phyloP scores from a whole-genome alignment of 495 filamentous ascomycete species.

The Sphaerosporella brunnea region DNA sequence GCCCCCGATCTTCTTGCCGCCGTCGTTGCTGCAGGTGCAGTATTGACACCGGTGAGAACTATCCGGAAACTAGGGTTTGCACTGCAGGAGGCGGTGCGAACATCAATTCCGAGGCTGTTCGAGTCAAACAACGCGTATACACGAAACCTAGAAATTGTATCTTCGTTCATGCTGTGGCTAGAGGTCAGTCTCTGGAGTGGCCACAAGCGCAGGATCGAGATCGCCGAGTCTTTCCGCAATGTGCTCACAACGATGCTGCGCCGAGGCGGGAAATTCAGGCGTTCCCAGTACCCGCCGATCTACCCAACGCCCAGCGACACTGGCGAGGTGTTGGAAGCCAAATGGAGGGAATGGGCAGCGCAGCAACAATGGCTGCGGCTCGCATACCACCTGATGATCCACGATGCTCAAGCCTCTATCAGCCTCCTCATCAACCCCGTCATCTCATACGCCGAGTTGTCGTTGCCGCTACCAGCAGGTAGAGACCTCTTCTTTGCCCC shows the following conservation, averaged over 20 bases:
- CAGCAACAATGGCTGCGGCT: constrained; percentile 38
- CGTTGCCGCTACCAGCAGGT: constrained; percentile 38
- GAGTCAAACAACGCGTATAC: constrained; percentile 42
- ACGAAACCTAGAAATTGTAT: constrained; percentile 36
- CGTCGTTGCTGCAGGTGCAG: constrained; percentile 39
- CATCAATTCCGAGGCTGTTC: constrained; percentile 33
- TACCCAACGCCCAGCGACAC: neutral
- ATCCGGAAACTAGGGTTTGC: constrained; percentile 46
- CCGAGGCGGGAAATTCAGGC: neutral
- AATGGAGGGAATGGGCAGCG: constrained; percentile 44
- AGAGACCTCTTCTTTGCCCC: constrained; percentile 40
- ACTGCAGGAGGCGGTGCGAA: constrained; percentile 40
- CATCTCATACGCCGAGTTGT: constrained; percentile 47
- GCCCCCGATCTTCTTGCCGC: constrained; percentile 39
- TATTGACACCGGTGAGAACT: constrained; percentile 36
- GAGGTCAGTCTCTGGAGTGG: constrained; percentile 51
- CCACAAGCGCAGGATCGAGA: constrained; percentile 48
- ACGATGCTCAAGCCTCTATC: constrained; percentile 42
- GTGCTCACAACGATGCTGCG: constrained; percentile 33
- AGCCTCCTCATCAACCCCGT: constrained; percentile 38
- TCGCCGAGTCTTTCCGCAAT: constrained; percentile 42
- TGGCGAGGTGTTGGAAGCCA: constrained; percentile 31
- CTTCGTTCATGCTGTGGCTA: constrained; percentile 37
- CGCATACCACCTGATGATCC: constrained; percentile 38
- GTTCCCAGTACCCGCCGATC: neutral